phyloP scores from a whole-genome alignment of 495 filamentous ascomycete species.

The Hyphodiscus hymeniophilus region DNA sequence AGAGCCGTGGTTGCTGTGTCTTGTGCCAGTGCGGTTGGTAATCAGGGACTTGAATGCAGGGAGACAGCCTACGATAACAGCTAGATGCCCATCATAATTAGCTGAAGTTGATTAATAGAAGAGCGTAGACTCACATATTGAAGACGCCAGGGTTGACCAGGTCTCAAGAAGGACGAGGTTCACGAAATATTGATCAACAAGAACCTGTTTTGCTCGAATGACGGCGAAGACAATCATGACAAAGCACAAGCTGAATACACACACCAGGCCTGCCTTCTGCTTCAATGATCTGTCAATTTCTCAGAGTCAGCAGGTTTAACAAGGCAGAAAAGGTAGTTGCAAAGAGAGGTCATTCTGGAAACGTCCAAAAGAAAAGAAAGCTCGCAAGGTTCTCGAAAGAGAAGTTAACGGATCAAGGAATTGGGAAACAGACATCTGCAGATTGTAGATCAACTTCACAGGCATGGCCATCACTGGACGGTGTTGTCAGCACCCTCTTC shows the following conservation, averaged over 20 bases:
- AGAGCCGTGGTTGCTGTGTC: conserved; percentile 38
- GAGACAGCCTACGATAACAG: conserved; percentile 39
- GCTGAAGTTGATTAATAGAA: background rate
- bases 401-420: too few species aligned
- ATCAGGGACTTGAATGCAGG: conserved; percentile 43
- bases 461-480: conserved; percentile 43
- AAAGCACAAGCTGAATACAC: conserved; percentile 40
- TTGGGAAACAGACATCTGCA: too few species aligned
- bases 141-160: conserved; percentile 28
- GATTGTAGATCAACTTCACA: conserved; percentile 38
- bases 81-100: conserved; percentile 19
- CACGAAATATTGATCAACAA: conserved; percentile 27
- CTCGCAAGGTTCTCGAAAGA: too few species aligned
- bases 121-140: conserved; percentile 24
- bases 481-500: background rate
- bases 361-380: too few species aligned
- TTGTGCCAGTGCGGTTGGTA: conserved; percentile 46
- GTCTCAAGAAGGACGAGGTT: conserved; percentile 27
- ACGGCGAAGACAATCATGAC: conserved; percentile 43
- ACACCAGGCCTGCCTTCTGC: conserved; percentile 39
- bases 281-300: too few species aligned
- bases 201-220: conserved; percentile 34
- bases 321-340: too few species aligned
- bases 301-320: too few species aligned
- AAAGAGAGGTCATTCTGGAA: too few species aligned